Evolutionary conservation across 805 yeast species (phyloP), one percentile per base, ranked within the genome.

Genomic region (Candida succiphila): DNA sequence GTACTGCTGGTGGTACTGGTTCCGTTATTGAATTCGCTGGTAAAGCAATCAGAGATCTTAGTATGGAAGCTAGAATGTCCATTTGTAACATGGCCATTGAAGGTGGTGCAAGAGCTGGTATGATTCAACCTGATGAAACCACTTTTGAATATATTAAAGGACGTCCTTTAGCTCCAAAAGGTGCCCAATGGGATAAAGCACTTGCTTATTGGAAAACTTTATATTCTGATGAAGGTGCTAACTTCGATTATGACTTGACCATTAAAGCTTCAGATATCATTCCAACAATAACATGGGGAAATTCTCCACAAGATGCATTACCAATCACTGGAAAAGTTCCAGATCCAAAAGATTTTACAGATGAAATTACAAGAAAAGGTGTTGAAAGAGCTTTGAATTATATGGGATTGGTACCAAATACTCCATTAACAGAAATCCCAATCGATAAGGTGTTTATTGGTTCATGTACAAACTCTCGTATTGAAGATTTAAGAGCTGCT

Each of bases 1-100:
- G 98, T 63, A 92, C 98, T 44, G 98, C 98, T 40, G 98, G 98
- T 63, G 98, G 98, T 65, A 92, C 97, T 38, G 98, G 98, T 34
- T 68, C 77, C 50, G 98, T 92, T 37, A 84, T 92, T 56, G 98
- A 92, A 65, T 92, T 89, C 62, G 92, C 94, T 31, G 98, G 98
- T 58, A 75, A 79, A 46, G 96, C 97, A 37, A 88, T 92, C 49
- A 85, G 82, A 60, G 75, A 71, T 42, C 70, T 92, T 41, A 75
- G 94, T 22, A 86, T 92, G 87, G 98, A 92, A 63, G 96, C 97
- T 9, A 76, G 98, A 63, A 92, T 92, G 98, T 87, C 97, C 35
- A 92, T 92, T 68, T 92, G 98, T 72, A 92, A 92, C 60, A 92
- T 92, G 98, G 79, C 97, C 30, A 89, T 92, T 52, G 98, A 92